Conservation (phyloP, 2,329 filamentous ascomycete species). For the Fusarium camptoceras region DNA sequence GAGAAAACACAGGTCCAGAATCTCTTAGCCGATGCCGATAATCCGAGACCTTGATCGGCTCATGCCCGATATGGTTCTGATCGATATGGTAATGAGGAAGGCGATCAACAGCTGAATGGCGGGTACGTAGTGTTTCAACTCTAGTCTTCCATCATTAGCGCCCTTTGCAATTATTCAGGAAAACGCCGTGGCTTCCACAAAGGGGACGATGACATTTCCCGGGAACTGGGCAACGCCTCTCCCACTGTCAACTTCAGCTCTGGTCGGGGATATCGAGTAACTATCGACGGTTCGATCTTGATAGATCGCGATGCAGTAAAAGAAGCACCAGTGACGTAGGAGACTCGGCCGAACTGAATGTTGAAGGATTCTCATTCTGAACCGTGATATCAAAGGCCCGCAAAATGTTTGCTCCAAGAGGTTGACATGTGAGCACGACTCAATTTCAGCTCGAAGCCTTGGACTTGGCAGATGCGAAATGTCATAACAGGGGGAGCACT, state of each 20-base stretch:
- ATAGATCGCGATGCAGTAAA: background rate
- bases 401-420: conserved; percentile 19
- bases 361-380: background rate
- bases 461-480: background rate
- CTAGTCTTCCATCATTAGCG: conserved; percentile 4
- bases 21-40: conserved; percentile 12
- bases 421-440: conserved; percentile 1
- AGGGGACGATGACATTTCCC: background rate
- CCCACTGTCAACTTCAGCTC: background rate
- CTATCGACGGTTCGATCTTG: conserved; percentile 7
- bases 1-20: background rate
- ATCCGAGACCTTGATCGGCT: background rate
- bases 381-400: background rate
- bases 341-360: background rate
- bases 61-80: background rate
- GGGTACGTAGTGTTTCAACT: background rate
- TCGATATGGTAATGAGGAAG: background rate
- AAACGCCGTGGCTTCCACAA: conserved; percentile 17
- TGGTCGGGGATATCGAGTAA: conserved; percentile 11
- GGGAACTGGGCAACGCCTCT: background rate
- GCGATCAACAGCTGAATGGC: conserved; percentile 13
- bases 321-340: background rate
- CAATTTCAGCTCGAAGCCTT: background rate
- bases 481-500: background rate
- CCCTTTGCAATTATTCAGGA: background rate